Percentiles rank a stretch among this genome's conserved stretches.
These are phyloP conservation scores for Jackrogersella minutella DNA, from an alignment of 495 filamentous ascomycete genomes.

Conservation along the genomic window DNA sequence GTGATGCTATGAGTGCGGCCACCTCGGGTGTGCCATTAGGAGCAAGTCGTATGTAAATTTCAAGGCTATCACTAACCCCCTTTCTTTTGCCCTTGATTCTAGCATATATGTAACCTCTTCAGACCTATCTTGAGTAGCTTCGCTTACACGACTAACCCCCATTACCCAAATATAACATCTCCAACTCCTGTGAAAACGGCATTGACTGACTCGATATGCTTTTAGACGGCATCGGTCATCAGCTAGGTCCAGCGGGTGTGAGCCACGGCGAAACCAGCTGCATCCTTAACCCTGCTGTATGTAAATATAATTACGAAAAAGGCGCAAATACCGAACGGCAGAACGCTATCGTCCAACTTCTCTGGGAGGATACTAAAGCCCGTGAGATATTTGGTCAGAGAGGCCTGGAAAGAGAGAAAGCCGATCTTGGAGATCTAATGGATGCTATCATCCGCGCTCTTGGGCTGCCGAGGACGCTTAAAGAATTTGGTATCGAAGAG, in stretches of 20 bases:
- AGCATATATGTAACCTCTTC: neutral
- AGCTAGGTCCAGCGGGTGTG: constrained; percentile 69
- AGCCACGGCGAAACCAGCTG: constrained; percentile 71
- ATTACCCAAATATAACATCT: neutral
- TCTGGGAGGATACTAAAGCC: constrained; percentile 54
- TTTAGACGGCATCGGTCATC: constrained; percentile 67
- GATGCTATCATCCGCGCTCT: constrained; percentile 63
- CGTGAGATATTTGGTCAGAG: constrained; percentile 49
- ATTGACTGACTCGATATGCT: constrained; percentile 3
- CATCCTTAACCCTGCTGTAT: constrained; percentile 67
- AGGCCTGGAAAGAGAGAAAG: constrained; percentile 45
- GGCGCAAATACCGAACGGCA: constrained; percentile 60
- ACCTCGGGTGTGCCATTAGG: constrained; percentile 60
- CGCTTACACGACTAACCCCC: neutral
- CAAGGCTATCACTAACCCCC: neutral
- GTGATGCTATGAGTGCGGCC: constrained; percentile 63
- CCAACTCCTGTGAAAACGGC: neutral
- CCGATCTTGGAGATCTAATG: constrained; percentile 63
- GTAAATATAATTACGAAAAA: constrained; percentile 62
- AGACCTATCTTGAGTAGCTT: neutral
- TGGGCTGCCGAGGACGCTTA: constrained; percentile 63
- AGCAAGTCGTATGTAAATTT: constrained; percentile 54
- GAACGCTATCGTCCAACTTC: constrained; percentile 51
- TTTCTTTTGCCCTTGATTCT: neutral
- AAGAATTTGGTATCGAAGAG: constrained; percentile 61